Evolutionary conservation across 805 yeast species (phyloP).

Genomic region (Kazachstania psychrophila): DNA sequence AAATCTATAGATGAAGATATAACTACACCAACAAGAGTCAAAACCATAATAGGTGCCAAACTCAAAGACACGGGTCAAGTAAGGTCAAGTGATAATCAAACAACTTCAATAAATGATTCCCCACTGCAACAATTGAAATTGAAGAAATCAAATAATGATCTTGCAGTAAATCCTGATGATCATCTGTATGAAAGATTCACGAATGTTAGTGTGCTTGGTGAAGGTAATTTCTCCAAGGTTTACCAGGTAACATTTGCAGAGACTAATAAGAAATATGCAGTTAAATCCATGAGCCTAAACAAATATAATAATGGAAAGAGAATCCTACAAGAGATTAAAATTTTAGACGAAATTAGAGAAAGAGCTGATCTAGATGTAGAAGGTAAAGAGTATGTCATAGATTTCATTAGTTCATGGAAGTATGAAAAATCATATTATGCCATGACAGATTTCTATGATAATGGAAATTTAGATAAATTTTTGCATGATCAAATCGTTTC

Average conservation of each 20-base stretch:
- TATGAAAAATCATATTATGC: conserved; percentile 66
- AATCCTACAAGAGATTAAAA: conserved; percentile 26
- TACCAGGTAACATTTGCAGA: conserved; percentile 66
- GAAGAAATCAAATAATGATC: background rate
- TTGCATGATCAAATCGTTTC: conserved; percentile 68
- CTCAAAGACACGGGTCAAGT: background rate
- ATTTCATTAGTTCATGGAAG: conserved; percentile 82
- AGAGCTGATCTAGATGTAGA: conserved; percentile 38
- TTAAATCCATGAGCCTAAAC: conserved; percentile 66
- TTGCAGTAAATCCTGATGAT: conserved; percentile 21
- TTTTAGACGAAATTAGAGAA: conserved; percentile 21
- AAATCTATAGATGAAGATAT: conserved; percentile 6
- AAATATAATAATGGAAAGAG: conserved; percentile 21
- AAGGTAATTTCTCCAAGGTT: conserved; percentile 86
- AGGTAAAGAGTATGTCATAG: conserved; percentile 71
- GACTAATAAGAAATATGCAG: conserved; percentile 57
- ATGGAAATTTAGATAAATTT: conserved; percentile 80
- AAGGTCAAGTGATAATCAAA: background rate
- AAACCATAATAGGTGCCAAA: conserved; percentile 13
- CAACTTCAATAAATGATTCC: background rate
- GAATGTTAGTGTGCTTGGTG: conserved; percentile 62
- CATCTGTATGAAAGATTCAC: conserved; percentile 43
- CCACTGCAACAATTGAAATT: conserved; percentile 1
- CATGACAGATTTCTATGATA: conserved; percentile 92
- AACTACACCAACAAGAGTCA: conserved; percentile 20